Conservation (phyloP, 228 moss, liverwort and hornwort genomes). For the Sphagnum magellanicum region DNA sequence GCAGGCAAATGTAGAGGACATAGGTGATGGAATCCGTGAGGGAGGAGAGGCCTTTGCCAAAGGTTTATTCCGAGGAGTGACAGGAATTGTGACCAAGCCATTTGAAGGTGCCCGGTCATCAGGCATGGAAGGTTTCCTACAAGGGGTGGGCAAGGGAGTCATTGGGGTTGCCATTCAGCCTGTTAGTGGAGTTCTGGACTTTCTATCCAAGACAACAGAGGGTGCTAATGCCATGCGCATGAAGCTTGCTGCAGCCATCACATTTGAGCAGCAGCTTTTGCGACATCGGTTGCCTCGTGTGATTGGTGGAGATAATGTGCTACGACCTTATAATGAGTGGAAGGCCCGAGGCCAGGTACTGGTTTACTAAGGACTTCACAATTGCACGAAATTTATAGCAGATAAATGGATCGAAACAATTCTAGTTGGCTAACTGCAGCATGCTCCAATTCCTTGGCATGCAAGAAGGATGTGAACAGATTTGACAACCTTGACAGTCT, state of each 20-base stretch:
- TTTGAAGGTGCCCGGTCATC: conserved; percentile 81
- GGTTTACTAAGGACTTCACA: too few species aligned
- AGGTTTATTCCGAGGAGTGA: conserved; percentile 83
- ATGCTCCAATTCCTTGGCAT: too few species aligned
- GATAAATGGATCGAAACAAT: too few species aligned
- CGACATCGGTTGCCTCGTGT: conserved; percentile 76
- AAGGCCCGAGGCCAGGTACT: conserved; percentile 89
- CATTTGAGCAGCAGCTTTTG: conserved; percentile 67
- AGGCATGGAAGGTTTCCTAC: conserved; percentile 86
- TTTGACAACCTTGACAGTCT: too few species aligned
- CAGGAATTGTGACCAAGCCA: conserved; percentile 90
- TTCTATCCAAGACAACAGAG: conserved; percentile 86
- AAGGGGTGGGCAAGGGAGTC: conserved; percentile 91
- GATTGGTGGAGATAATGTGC: conserved; percentile 86
- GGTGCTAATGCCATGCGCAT: conserved; percentile 88
- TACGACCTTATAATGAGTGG: conserved; percentile 81
- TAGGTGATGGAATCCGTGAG: conserved; percentile 85
- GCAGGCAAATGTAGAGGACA: conserved; percentile 83
- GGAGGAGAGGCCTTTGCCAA: conserved; percentile 93
- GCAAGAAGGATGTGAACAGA: too few species aligned
- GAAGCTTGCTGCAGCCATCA: conserved; percentile 80
- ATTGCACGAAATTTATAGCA: too few species aligned
- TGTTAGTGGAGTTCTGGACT: conserved; percentile 79
- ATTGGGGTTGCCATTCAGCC: conserved; percentile 85
- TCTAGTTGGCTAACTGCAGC: too few species aligned